A percentile compares a stretch with the other conserved stretches of the same genome.
phyloP scores from a whole-genome alignment of 192 early-diverging fungal species.

The Linnemannia elongata region DNA sequence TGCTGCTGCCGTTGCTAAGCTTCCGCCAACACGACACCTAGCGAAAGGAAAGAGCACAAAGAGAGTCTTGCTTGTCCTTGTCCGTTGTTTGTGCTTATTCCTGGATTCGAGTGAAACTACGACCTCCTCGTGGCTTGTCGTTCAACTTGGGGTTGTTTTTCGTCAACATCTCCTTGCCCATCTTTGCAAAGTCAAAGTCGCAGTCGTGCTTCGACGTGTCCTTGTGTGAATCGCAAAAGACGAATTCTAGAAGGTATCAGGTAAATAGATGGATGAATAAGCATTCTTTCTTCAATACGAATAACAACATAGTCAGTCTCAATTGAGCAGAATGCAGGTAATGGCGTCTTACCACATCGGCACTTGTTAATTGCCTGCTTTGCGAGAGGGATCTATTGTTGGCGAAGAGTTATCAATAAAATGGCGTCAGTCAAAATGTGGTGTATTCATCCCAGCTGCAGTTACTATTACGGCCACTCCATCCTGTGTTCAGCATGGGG shows the following conservation, averaged over 20 bases:
- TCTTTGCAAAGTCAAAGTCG: conserved; percentile 82
- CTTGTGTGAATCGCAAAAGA: conserved; percentile 83
- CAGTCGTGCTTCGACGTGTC: conserved; percentile 81
- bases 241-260: conserved; percentile 59
- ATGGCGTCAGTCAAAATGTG: background rate
- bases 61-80: background rate
- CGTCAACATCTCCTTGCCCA: conserved; percentile 76
- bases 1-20: background rate
- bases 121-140: conserved; percentile 79
- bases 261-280: conserved; percentile 8
- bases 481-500: background rate
- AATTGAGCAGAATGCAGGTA: background rate
- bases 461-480: background rate
- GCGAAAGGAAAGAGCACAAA: background rate
- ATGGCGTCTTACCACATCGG: conserved; percentile 66
- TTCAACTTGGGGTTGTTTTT: conserved; percentile 84
- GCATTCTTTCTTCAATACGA: background rate
- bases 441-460: background rate
- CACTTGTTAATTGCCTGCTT: conserved; percentile 86
- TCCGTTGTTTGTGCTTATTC: conserved; percentile 18
- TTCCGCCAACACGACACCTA: background rate
- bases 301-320: background rate
- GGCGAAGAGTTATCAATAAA: background rate
- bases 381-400: conserved; percentile 72
- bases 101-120: conserved; percentile 79